Evolutionary conservation across 2,329 filamentous ascomycete species (phyloP), one percentile per base, ranked within the genome.

Genomic region (Diaporthe citriasiana): DNA sequence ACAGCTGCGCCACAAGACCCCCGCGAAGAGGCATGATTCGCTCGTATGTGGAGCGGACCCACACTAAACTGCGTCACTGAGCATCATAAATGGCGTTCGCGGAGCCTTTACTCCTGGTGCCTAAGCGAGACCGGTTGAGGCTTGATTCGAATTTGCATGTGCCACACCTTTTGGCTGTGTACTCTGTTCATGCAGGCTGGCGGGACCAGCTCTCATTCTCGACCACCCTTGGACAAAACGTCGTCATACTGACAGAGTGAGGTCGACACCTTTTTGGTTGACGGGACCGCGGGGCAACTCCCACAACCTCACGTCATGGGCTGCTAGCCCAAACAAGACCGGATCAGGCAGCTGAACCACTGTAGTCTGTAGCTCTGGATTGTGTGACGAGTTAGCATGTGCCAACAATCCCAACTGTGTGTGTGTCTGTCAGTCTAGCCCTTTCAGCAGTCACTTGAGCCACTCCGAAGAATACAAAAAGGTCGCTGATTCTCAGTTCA

Each of bases 261-360:
- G 45, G 13, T 12, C 15, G 33, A 53, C 33, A 10, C 15, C 30
- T 5, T 38, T 38, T 50, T 50, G 60, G 30, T 25, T 13, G 59
- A 45, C 10, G 30, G 13, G n/a, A 22, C 22, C 33, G 63, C 51
- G 63, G 45, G 33, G 63, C 45, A 66, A 22, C 45, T 9, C 22
- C 63, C 63, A 68, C 63, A 40, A 68, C 47, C 63, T 45, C 60
- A 66, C 63, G 63, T 68, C 63, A 68, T 68, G 63, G 59, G 33
- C 35, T 40, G 17, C 10, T 22, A 9, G 9, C 5, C 47, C 42
- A 50, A 50, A 15, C 47, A 40, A 51, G 22, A 38, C 63, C 47
- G n/a, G 17, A 68, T 68, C 33, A 68, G 47, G 63, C 63, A 68
- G 47, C 63, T 68, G 22, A 25, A 10, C n/a, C 33, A 40, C 22